Evolutionary conservation across 2,329 filamentous ascomycete genomes (phyloP), one percentile per base, ranked within the genome.

Genomic region (Paecilomyces formosus): DNA sequence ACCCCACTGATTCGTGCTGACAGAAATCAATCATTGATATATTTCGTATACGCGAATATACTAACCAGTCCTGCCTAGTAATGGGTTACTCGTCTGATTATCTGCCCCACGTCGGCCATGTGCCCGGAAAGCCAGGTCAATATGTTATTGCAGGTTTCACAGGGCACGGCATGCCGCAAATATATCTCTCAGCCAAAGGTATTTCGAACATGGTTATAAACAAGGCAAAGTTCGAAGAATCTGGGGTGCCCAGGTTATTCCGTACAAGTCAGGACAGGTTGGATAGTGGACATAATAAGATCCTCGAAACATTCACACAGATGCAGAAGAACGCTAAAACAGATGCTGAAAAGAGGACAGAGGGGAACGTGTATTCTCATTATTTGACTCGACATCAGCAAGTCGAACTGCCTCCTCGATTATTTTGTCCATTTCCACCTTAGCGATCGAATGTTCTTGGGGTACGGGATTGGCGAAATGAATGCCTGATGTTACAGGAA

Each of bases 391-490:
- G n/a, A 83, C 79, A 30, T 82, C 77, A 3, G 84, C 88, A 65
- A 90, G 85, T 22, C 76, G 74, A 53, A 93, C 79, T 0, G 89
- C 90, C 66, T 83, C 80, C 61, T 84, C 80, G 64, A 94, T 90
- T 49, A 86, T 82, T 24, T 73, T 74, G 63, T 89, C 82, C 82
- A 94, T 92, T 66, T 90, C 83, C 5, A 78, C 73, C 58, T 87
- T 85, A 0, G 88, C 83, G 54, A 97, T 87, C 15, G 85, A 88
- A 65, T 82, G 78, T 59, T 89, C 79, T 56, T 83, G 77, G 0
- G 92, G 89, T 35, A 96, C 89, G 0, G 92, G 93, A 70, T 96
- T 97, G 58, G 92, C 92, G 69, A 99, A 92, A 58, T 92, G 79
- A 57, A 97, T 76, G 8, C 93, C 94, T 1, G 90, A 91, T 61